A percentile compares a stretch with the other conserved stretches of the same genome.
phyloP scores from a whole-genome alignment of 495 filamentous ascomycete species.

The Xeromyces bisporus region DNA sequence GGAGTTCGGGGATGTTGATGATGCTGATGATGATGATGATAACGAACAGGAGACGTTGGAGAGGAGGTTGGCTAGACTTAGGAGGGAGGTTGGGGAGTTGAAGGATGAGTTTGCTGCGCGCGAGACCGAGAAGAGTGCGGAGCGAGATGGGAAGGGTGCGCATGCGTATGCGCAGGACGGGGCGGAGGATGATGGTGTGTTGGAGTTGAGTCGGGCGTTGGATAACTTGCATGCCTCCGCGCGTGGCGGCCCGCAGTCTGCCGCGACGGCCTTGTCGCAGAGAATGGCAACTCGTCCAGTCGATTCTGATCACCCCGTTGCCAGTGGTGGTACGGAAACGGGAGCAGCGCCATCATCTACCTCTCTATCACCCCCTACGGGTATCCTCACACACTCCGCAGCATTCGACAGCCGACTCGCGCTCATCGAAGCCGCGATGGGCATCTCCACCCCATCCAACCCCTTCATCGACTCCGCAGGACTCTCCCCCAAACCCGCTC shows the following conservation, averaged over 20 bases:
- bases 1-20: constrained; percentile 46
- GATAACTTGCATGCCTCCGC: constrained; percentile 36
- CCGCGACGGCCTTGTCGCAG: constrained; percentile 20
- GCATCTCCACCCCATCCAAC: constrained; percentile 51
- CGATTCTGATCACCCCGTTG: constrained; percentile 2
- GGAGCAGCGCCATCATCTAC: constrained; percentile 20
- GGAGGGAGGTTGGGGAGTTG: constrained; percentile 61
- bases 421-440: constrained; percentile 63
- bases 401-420: constrained; percentile 73
- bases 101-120: constrained; percentile 41
- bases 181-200: constrained; percentile 28
- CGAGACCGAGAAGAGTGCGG: constrained; percentile 5
- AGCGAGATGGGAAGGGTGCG: too few species aligned
- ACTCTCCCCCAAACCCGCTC: constrained; percentile 38
- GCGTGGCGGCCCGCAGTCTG: constrained; percentile 17
- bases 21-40: constrained; percentile 48
- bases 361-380: constrained; percentile 38
- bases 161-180: constrained; percentile 12
- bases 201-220: constrained; percentile 47
- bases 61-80: constrained; percentile 59
- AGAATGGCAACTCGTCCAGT: constrained; percentile 11
- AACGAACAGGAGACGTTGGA: constrained; percentile 57
- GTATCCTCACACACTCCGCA: constrained; percentile 57
- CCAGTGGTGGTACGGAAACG: constrained; percentile 1
- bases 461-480: constrained; percentile 39